Conservation (phyloP, 2,329 filamentous ascomycete species). For the Colletotrichum salicis region DNA sequence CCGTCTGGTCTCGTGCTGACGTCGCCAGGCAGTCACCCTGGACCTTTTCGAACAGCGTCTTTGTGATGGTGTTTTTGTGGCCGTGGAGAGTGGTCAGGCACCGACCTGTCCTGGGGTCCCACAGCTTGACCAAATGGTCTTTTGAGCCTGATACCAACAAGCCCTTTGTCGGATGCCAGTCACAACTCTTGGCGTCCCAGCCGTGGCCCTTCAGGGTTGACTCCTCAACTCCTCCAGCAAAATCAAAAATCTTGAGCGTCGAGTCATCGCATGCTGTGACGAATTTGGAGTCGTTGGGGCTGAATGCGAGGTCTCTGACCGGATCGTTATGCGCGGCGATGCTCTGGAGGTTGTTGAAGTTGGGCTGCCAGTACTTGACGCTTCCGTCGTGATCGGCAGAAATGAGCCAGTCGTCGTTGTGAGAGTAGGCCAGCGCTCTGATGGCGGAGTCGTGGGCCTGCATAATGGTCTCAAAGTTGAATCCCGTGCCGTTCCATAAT, state of each 20-base stretch:
- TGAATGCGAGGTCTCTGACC: constrained; percentile 91
- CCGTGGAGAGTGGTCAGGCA: constrained; percentile 94
- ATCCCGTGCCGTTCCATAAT: constrained; percentile 97
- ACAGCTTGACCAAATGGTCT: constrained; percentile 96
- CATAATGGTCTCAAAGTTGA: constrained; percentile 99
- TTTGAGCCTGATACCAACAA: constrained; percentile 96
- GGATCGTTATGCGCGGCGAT: constrained; percentile 91
- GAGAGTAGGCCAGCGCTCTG: constrained; percentile 85
- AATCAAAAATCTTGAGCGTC: constrained; percentile 94
- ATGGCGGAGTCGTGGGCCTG: constrained; percentile 94
- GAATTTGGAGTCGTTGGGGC: constrained; percentile 94
- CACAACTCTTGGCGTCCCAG: constrained; percentile 96
- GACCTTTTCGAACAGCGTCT: constrained; percentile 88
- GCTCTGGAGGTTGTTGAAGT: constrained; percentile 98
- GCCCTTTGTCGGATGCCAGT: constrained; percentile 97
- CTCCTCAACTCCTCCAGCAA: constrained; percentile 86
- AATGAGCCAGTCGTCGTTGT: constrained; percentile 96
- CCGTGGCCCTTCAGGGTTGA: constrained; percentile 90
- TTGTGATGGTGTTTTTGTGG: constrained; percentile 97
- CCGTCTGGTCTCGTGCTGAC: constrained; percentile 91
- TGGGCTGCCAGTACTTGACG: constrained; percentile 98
- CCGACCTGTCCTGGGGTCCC: constrained; percentile 92
- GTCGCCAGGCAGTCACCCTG: constrained; percentile 89
- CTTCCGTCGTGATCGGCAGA: constrained; percentile 95
- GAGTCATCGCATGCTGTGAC: constrained; percentile 96